phyloP scores from a whole-genome alignment of 257 asterid species.

The Parsonsia alboflavescens region DNA sequence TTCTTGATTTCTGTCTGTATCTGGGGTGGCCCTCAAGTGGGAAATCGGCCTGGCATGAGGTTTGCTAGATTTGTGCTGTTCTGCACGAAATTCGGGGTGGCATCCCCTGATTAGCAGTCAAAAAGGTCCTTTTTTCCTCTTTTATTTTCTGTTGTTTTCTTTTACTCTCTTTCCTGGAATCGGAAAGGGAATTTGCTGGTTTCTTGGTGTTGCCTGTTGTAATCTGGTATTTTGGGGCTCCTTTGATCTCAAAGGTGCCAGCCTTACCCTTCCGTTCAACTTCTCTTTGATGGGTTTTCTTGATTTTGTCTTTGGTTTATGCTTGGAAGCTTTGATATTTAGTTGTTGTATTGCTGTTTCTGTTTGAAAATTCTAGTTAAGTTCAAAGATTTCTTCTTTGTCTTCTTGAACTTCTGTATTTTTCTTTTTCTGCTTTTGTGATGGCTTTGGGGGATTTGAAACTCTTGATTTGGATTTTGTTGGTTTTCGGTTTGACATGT shows the following conservation, averaged over 20 bases:
- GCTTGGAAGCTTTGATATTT: conserved; percentile 4
- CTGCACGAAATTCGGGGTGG: conserved; percentile 23
- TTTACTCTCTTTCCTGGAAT: background rate
- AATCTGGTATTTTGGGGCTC: conserved; percentile 24
- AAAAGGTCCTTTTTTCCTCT: no score
- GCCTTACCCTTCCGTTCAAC: conserved; percentile 16
- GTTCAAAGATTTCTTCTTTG: conserved; percentile 15
- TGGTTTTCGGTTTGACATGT: conserved; percentile 19
- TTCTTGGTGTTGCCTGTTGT: conserved; percentile 19
- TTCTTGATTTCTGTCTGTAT: conserved; percentile 20
- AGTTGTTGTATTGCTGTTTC: background rate
- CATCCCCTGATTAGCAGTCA: background rate
- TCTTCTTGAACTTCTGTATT: conserved; percentile 8
- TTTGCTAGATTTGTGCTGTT: conserved; percentile 36
- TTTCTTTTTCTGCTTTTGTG: background rate
- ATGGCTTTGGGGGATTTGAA: conserved; percentile 22
- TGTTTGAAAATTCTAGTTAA: background rate
- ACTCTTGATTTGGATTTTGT: conserved; percentile 18
- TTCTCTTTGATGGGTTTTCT: conserved; percentile 26
- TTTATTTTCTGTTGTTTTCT: no score
- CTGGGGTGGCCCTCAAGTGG: conserved; percentile 13
- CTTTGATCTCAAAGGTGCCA: conserved; percentile 39
- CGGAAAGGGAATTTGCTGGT: conserved; percentile 3
- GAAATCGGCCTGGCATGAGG: conserved; percentile 19
- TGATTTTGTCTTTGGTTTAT: conserved; percentile 4